Conservation (phyloP, 2,329 filamentous ascomycete species). For the Lachnellula arida region DNA sequence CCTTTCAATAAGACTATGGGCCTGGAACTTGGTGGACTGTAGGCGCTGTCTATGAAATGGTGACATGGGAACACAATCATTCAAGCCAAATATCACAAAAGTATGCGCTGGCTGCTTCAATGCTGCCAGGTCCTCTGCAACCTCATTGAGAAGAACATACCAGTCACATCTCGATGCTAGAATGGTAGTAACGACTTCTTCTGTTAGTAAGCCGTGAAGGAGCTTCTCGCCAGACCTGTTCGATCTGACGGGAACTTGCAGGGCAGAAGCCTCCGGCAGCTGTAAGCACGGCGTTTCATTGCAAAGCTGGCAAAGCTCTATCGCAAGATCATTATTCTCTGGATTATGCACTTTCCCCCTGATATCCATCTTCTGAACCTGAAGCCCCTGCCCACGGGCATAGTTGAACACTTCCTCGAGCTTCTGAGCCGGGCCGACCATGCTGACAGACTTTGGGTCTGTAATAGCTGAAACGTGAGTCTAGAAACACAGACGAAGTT, state of each 20-base stretch:
- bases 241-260: conserved; percentile 1
- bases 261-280: not conserved
- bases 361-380: conserved; percentile 9
- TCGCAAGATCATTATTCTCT: conserved; percentile 3
- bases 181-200: not conserved
- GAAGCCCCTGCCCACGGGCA: conserved; percentile 1
- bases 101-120: not conserved
- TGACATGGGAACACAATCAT: conserved; percentile 2
- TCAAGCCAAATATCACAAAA: not conserved
- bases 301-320: conserved; percentile 1
- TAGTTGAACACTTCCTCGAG: conserved; percentile 2
- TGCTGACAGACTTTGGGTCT: conserved; percentile 1
- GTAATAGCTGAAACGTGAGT: conserved; percentile 5
- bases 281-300: not conserved
- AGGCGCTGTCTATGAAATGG: conserved; percentile 3
- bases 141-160: conserved; percentile 2
- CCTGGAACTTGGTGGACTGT: not conserved
- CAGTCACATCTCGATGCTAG: conserved; percentile 12
- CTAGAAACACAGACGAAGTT: not conserved
- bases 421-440: not conserved
- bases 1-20: not conserved
- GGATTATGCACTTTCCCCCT: conserved; percentile 14
- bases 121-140: conserved; percentile 4
- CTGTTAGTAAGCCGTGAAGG: not conserved
- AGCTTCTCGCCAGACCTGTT: not conserved